Conservation (phyloP, 371 early-diverging fungal species). For the Apophysomyces sp. region DNA sequence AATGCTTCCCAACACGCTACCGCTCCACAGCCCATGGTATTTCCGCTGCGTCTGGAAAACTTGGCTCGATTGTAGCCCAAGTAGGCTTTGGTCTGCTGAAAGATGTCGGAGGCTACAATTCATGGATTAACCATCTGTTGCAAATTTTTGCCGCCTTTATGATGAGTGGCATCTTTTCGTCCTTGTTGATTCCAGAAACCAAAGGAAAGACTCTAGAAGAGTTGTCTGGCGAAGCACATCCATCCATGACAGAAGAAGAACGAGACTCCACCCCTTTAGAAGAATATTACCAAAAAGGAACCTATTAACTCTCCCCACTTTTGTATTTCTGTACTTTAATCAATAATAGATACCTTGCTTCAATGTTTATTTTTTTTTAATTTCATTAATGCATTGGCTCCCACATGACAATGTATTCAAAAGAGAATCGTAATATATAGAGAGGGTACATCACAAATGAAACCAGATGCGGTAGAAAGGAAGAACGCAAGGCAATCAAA, state of each 20-base stretch:
- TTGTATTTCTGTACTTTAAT: no score
- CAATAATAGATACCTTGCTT: no score
- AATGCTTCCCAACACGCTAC: slow-evolving; percentile 86
- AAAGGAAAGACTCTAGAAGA: slow-evolving; percentile 48
- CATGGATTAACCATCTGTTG: slow-evolving; percentile 66
- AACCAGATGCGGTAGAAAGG: no score
- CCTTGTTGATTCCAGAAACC: slow-evolving; percentile 51
- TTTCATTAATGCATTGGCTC: no score
- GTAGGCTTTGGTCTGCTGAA: slow-evolving; percentile 73
- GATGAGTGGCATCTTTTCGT: slow-evolving; percentile 67
- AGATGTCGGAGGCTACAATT: slow-evolving; percentile 66
- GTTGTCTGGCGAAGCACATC: slow-evolving; percentile 26
- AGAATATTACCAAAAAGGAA: neutral
- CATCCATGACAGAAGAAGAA: neutral
- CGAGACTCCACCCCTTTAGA: neutral
- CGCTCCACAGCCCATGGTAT: slow-evolving; percentile 88
- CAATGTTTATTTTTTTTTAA: no score
- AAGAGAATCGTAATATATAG: no score
- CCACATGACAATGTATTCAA: no score
- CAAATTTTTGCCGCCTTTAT: slow-evolving; percentile 78
- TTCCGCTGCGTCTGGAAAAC: slow-evolving; percentile 84
- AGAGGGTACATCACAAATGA: no score
- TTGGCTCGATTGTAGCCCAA: slow-evolving; percentile 82
- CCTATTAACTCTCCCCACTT: no score
- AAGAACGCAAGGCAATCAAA: no score